Evolutionary conservation across 2,329 filamentous ascomycete genomes (phyloP), one percentile per base, ranked within the genome.

Genomic region (Neonectria magnoliae): DNA sequence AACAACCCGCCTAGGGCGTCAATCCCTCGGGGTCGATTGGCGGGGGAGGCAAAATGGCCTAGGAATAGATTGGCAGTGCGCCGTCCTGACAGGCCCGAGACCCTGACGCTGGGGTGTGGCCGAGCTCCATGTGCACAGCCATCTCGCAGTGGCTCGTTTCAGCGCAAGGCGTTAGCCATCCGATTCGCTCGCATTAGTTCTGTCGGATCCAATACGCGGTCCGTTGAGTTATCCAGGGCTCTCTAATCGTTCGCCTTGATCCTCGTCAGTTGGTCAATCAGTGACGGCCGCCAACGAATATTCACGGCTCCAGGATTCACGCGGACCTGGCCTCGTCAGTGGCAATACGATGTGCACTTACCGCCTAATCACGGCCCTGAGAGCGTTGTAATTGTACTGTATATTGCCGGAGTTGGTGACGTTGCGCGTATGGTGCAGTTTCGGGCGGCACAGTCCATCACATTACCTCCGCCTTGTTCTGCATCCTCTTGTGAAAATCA

Each of bases 41-140:
- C 25, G 25, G 25, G 25, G 25, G 25, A 25, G 25, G 25, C 25
- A 25, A 25, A 25, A 25, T 25, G 25, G 25, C 25, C 25, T 25
- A 5, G 5, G 25, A 25, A 25, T 25, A 25, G 25, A 5, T 25
- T 25, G 25, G 25, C 25, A 2, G 16, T 33, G 31, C 31, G 31
- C 31, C 20, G 58, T 52, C 52, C 36, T 56, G 59, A 50, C 53
- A 33, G 36, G 36, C 59, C 59, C 33, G 45, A 47, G 53, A 53
- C 45, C 45, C 38, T 62, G 59, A 36, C 44, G 14, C 31, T 45
- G 47, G 60, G 18, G 18, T 38, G 61, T 63, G 61, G 61, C 61
- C 38, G 61, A 59, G 61, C 54, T 10, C 29, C 8, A 8, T 42
- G 55, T 59, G 61, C 61, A 56, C 61, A 63, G 61, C 20, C 38